phyloP scores from a whole-genome alignment of 73 alveolate genomes.

The Effrenium voratum region DNA sequence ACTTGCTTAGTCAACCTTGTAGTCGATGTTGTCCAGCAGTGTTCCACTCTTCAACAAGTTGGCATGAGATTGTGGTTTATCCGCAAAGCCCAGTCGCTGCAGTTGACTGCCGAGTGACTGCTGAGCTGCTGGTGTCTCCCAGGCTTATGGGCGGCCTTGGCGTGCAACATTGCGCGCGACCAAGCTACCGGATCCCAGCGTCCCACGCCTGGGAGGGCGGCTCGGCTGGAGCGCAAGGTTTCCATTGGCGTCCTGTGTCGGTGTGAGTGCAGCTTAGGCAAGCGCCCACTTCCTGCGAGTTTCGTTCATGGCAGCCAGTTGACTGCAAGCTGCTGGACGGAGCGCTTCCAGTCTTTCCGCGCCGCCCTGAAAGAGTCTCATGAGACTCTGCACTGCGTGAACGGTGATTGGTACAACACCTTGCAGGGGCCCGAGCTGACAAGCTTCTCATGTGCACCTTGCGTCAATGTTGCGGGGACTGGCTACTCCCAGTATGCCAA shows the following conservation, averaged over 20 bases:
- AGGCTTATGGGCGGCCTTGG: constrained; percentile 86
- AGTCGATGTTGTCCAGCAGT: no score
- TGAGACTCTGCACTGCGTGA: constrained; percentile 82
- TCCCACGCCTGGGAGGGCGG: constrained; percentile 55
- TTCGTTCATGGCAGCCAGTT: constrained; percentile 61
- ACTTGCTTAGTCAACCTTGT: no score
- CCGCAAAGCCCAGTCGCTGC: no score
- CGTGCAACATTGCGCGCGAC: constrained; percentile 58
- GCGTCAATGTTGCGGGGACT: constrained; percentile 45
- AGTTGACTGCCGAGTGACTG: no score
- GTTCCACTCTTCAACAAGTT: no score
- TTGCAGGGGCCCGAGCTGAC: constrained; percentile 9
- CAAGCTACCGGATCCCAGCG: constrained; percentile 53
- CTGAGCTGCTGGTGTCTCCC: no score
- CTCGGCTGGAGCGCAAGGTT: no score
- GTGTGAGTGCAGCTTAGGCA: no score
- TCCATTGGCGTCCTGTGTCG: no score
- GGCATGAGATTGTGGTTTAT: no score
- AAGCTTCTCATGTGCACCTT: constrained; percentile 49
- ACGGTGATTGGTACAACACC: constrained; percentile 78
- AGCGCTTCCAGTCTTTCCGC: constrained; percentile 76
- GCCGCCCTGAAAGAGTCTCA: not conserved
- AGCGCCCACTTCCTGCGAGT: constrained; percentile 24
- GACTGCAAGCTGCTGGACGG: constrained; percentile 52
- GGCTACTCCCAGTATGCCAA: constrained; percentile 16